Conservation (phyloP, 345 rosid genomes). For the Brassica nigra region DNA sequence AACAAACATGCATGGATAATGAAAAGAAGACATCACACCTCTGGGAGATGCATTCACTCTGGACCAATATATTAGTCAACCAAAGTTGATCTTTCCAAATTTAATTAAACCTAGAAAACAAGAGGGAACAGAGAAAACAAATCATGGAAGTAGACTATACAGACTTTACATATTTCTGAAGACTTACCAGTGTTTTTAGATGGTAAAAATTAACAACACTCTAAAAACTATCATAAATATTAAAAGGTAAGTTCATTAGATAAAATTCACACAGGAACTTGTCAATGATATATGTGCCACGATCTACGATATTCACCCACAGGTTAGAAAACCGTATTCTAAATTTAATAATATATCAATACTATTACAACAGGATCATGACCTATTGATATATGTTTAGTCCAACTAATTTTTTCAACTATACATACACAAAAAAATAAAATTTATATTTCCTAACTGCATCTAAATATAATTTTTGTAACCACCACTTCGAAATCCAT, state of each 20-base stretch:
- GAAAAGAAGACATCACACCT: slow-evolving; percentile 13
- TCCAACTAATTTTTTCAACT: too few relatives aligned
- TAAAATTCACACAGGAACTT: slow-evolving; percentile 6
- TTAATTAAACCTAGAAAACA: background rate
- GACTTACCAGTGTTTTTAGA: background rate
- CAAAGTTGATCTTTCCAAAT: slow-evolving; percentile 9
- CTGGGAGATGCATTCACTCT: background rate
- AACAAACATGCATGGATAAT: slow-evolving; percentile 4
- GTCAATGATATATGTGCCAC: background rate
- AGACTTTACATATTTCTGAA: background rate
- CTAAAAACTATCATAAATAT: background rate
- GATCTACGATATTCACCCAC: background rate
- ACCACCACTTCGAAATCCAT: too few relatives aligned
- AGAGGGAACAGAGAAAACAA: background rate
- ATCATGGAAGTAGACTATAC: background rate
- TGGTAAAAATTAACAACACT: background rate
- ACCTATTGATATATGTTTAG: too few relatives aligned
- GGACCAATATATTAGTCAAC: slow-evolving; percentile 12
- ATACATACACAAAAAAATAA: too few relatives aligned
- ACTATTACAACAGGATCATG: too few relatives aligned
- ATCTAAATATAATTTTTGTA: too few relatives aligned
- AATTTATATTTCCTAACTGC: too few relatives aligned
- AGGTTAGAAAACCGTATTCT: background rate
- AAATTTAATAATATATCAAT: too few relatives aligned
- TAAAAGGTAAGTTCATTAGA: slow-evolving; percentile 27